These are phyloP conservation scores for Acorus calamus DNA, from an alignment of 106 monocot species.

Conservation along the genomic window DNA sequence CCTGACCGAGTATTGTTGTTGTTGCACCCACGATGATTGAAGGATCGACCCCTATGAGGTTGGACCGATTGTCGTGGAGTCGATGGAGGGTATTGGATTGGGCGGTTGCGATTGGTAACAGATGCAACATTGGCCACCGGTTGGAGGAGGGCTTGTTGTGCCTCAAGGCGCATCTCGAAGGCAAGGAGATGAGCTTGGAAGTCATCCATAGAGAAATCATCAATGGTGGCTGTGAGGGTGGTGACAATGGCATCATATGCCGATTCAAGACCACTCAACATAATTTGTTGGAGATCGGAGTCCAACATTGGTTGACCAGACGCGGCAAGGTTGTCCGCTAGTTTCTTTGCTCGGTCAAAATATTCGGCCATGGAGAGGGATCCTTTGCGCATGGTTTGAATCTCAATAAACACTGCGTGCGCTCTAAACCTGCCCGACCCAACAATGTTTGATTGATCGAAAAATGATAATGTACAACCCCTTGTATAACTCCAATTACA, in stretches of 20 bases:
- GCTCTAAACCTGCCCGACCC: too few relatives aligned
- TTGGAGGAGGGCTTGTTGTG: neutral
- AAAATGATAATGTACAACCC: too few relatives aligned
- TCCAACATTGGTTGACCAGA: neutral
- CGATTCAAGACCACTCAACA: neutral
- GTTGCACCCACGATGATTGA: neutral
- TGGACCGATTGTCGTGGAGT: neutral
- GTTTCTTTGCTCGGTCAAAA: neutral
- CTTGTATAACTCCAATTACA: too few relatives aligned
- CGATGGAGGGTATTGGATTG: neutral
- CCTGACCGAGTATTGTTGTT: neutral
- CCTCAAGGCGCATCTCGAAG: neutral
- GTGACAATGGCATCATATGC: conserved; percentile 1
- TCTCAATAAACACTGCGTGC: neutral
- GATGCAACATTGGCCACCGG: neutral
- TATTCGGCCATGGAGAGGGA: neutral
- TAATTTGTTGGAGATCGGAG: neutral
- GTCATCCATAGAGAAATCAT: neutral
- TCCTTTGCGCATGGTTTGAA: conserved; percentile 1
- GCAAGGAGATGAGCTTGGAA: conserved; percentile 2
- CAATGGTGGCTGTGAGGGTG: neutral
- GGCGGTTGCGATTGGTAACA: neutral
- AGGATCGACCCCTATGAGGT: neutral
- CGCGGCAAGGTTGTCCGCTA: neutral
- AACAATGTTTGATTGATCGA: too few relatives aligned